Evolutionary conservation across 2,329 filamentous ascomycete genomes (phyloP).

Genomic region (Colletotrichum sp.): DNA sequence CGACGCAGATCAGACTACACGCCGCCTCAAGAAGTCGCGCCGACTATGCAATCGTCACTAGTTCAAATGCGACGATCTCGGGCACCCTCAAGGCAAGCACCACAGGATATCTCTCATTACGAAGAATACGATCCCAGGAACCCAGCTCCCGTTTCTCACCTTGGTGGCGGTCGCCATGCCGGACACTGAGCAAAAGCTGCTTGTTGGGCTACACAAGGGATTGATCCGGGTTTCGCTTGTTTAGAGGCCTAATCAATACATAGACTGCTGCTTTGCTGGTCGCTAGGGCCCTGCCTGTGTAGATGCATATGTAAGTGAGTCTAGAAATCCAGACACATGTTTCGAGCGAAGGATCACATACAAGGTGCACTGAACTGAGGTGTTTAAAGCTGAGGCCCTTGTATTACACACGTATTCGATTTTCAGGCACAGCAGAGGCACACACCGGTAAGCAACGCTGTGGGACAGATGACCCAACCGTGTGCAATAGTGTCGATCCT

Average conservation of each 20-base stretch:
- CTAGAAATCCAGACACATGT: not conserved
- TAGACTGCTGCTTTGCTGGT: not conserved
- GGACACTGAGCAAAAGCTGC: not conserved
- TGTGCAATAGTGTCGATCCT: not conserved
- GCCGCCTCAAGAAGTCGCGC: not conserved
- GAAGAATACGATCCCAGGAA: conserved; percentile 52
- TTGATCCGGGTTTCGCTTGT: not conserved
- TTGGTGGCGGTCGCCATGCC: not conserved
- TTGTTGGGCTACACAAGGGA: not conserved
- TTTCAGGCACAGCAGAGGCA: not conserved
- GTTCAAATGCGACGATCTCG: not conserved
- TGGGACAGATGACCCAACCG: not conserved
- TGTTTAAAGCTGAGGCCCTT: not conserved
- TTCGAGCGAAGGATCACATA: not conserved
- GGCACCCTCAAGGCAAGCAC: not conserved
- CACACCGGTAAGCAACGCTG: not conserved
- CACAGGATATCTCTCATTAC: conserved; percentile 14
- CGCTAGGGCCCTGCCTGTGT: not conserved
- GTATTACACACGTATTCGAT: conserved; percentile 2
- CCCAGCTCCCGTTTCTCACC: conserved; percentile 27
- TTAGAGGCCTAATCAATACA: not conserved
- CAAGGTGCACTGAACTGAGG: not conserved
- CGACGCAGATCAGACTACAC: not conserved
- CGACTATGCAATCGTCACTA: not conserved
- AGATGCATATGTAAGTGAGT: not conserved